Evolutionary conservation across 768 basidiomycete genomes (phyloP).

Genomic region (Lactarius psammicola): DNA sequence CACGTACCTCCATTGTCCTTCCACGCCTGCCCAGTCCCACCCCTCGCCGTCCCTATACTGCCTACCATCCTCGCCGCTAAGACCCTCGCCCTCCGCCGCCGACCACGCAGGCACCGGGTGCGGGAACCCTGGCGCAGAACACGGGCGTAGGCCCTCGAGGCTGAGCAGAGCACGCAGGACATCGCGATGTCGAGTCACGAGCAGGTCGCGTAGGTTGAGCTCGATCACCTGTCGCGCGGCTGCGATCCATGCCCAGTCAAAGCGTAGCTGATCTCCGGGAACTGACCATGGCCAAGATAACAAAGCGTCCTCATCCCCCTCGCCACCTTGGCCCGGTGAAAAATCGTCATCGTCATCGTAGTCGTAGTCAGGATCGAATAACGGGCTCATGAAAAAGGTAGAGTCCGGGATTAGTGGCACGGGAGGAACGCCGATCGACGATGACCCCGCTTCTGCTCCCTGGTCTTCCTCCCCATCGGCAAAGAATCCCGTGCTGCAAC

Average conservation of each 20-base stretch:
- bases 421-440: not conserved
- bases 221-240: constrained; percentile 53
- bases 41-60: constrained; percentile 37
- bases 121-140: constrained; percentile 32
- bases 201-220: constrained; percentile 46
- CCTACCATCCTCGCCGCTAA: not conserved
- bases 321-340: not conserved
- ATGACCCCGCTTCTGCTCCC: not conserved
- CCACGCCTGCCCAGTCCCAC: constrained; percentile 61
- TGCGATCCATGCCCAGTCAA: constrained; percentile 53
- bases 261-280: constrained; percentile 34
- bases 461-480: not conserved
- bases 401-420: constrained; percentile 14
- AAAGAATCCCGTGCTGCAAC: not conserved
- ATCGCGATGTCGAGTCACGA: constrained; percentile 29
- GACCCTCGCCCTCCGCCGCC: not conserved
- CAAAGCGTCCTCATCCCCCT: constrained; percentile 15
- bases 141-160: constrained; percentile 33
- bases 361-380: not conserved
- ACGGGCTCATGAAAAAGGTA: not conserved
- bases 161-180: constrained; percentile 33
- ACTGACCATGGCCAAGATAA: not conserved
- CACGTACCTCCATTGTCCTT: constrained; percentile 53
- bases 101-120: not conserved
- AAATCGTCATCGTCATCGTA: not conserved